These are phyloP conservation scores for Emericellopsis cladophorae DNA, from an alignment of 2,329 filamentous ascomycete genomes.

Conservation along the genomic window DNA sequence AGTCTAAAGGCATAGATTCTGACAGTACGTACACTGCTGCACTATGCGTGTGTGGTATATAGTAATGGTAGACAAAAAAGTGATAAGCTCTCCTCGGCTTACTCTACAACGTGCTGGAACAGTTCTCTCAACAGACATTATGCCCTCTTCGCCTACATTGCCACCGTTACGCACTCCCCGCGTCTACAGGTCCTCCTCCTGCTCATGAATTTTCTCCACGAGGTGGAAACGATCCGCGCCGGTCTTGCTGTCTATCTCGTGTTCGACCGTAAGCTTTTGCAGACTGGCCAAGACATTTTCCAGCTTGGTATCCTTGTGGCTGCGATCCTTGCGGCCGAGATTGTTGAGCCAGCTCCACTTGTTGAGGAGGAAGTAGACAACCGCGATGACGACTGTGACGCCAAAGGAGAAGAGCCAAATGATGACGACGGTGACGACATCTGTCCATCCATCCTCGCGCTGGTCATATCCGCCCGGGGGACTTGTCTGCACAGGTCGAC, in stretches of 20 bases:
- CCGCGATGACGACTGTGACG: constrained; percentile 52
- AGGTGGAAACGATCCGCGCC: constrained; percentile 25
- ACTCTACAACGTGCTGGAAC: no score
- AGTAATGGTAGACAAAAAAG: constrained; percentile 1
- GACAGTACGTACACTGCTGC: not conserved
- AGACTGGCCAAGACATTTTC: constrained; percentile 55
- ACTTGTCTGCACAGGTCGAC: constrained; percentile 23
- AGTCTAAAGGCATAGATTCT: no score
- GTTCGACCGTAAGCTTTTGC: constrained; percentile 49
- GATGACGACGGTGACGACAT: constrained; percentile 48
- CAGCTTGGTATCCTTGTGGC: constrained; percentile 47
- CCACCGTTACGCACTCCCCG: not conserved
- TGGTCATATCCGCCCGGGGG: constrained; percentile 21
- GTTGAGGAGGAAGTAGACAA: constrained; percentile 52
- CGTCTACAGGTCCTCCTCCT: constrained; percentile 4
- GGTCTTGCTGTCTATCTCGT: constrained; percentile 35
- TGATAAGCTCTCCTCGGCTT: not conserved
- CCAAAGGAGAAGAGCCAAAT: constrained; percentile 56
- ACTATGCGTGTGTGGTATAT: constrained; percentile 1
- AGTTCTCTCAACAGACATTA: no score
- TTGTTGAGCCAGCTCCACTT: constrained; percentile 44
- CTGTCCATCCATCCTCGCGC: constrained; percentile 25
- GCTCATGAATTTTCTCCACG: constrained; percentile 6
- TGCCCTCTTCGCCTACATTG: no score
- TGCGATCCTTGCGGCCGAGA: constrained; percentile 50